Evolutionary conservation across 305 asterid genomes (phyloP).

Genomic region (Withania somnifera): DNA sequence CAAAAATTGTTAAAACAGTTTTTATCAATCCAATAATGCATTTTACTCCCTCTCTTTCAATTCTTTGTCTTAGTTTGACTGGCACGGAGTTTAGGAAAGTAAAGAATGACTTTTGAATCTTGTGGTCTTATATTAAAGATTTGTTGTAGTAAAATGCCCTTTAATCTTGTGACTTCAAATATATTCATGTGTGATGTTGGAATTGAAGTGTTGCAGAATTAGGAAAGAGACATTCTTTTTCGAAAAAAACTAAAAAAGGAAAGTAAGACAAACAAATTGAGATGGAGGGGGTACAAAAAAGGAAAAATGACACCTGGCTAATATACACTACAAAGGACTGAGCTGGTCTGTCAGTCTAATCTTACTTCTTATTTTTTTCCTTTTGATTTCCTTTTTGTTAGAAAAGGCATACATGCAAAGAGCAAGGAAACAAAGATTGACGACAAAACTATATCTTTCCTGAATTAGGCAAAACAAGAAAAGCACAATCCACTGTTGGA

Average conservation of each 20-base stretch:
- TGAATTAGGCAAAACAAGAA: neutral
- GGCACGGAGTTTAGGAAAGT: neutral
- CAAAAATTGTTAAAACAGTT: neutral
- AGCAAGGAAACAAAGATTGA: neutral
- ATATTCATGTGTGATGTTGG: neutral
- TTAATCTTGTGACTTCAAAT: neutral
- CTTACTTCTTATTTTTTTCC: neutral
- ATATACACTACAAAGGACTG: neutral
- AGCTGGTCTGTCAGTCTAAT: neutral
- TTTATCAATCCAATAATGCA: neutral
- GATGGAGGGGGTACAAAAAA: neutral
- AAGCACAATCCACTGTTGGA: neutral
- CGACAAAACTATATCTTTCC: neutral
- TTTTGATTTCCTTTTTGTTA: neutral
- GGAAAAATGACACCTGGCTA: neutral
- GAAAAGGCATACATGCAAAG: neutral
- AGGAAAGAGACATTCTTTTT: neutral
- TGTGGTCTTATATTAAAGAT: neutral
- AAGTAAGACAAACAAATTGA: neutral
- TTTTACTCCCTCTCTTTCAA: neutral
- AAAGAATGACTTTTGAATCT: neutral
- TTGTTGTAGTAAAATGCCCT: neutral
- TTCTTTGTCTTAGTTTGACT: neutral
- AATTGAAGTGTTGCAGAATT: neutral
- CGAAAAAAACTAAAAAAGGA: neutral